Percentiles rank a stretch among this genome's conserved stretches.
Conservation (phyloP, 2,329 filamentous ascomycete genomes). For the Myotisia sp. region DNA sequence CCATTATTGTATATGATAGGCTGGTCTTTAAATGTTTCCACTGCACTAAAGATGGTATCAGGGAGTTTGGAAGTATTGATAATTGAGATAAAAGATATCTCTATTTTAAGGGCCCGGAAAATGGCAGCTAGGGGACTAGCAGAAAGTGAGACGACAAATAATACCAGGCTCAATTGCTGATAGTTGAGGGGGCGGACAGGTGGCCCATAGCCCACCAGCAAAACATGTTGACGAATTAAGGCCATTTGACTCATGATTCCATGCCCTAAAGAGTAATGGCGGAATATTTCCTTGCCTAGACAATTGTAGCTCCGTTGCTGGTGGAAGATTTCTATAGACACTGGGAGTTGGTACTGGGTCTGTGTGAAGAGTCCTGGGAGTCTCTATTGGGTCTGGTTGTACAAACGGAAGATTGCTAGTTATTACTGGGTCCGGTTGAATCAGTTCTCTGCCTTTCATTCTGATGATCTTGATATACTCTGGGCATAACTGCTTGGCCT, state of each 20-base stretch:
- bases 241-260: conserved; percentile 20
- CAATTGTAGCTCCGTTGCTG: too few species aligned
- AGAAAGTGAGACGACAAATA: conserved; percentile 24
- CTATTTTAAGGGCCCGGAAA: conserved; percentile 18
- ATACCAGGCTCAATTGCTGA: conserved; percentile 9
- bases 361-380: too few species aligned
- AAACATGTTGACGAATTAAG: conserved; percentile 17
- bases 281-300: not conserved
- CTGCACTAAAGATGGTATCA: too few species aligned
- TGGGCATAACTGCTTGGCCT: not conserved
- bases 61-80: conserved; percentile 18
- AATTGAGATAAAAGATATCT: conserved; percentile 18
- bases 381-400: too few species aligned
- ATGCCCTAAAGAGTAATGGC: conserved; percentile 24
- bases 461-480: too few species aligned
- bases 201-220: conserved; percentile 18
- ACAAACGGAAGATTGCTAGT: not conserved
- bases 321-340: too few species aligned
- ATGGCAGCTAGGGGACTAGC: conserved; percentile 17
- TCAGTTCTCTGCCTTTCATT: too few species aligned
- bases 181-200: conserved; percentile 8
- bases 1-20: conserved; percentile 4
- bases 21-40: too few species aligned
- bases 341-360: too few species aligned
- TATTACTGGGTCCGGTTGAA: too few species aligned